Percentiles rank a stretch among this genome's conserved stretches.
phyloP scores from a whole-genome alignment of 2,329 filamentous ascomycete species.

The Exophiala aquamarina region DNA sequence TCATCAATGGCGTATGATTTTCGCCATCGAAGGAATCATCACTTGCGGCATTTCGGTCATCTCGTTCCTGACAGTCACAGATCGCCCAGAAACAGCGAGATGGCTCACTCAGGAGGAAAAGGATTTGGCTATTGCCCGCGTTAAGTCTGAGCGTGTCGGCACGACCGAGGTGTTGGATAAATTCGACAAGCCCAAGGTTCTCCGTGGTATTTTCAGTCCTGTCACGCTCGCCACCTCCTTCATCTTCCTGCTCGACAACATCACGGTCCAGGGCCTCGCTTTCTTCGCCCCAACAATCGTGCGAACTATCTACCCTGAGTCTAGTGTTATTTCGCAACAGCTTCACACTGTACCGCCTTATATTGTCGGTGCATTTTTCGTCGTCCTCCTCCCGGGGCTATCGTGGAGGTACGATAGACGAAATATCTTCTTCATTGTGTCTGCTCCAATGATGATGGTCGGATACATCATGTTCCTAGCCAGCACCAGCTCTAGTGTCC shows the following conservation, averaged over 20 bases:
- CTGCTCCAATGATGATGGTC: slow-evolving; percentile 64
- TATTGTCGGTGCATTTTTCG: slow-evolving; percentile 66
- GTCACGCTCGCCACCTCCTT: slow-evolving; percentile 58
- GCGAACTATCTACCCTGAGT: slow-evolving; percentile 63
- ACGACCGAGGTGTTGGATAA: slow-evolving; percentile 64
- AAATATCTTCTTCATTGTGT: slow-evolving; percentile 60
- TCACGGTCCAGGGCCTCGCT: slow-evolving; percentile 69
- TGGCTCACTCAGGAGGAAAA: slow-evolving; percentile 69
- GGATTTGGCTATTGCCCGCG: slow-evolving; percentile 63
- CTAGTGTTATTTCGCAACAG: slow-evolving; percentile 62
- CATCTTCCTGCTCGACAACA: slow-evolving; percentile 65
- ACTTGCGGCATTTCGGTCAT: slow-evolving; percentile 59
- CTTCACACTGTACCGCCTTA: slow-evolving; percentile 71
- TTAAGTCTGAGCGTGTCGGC: slow-evolving; percentile 67
- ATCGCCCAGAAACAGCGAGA: slow-evolving; percentile 65
- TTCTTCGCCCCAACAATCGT: slow-evolving; percentile 73
- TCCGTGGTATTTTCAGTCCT: slow-evolving; percentile 64
- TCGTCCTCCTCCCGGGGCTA: slow-evolving; percentile 59
- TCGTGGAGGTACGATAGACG: slow-evolving; percentile 62
- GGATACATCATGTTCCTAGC: slow-evolving; percentile 72
- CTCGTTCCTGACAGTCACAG: slow-evolving; percentile 64
- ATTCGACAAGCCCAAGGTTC: slow-evolving; percentile 59
- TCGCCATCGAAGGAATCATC: slow-evolving; percentile 69
- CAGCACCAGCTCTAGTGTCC: slow-evolving; percentile 49
- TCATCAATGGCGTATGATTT: slow-evolving; percentile 67